A percentile compares a stretch with the other conserved stretches of the same genome.
These are phyloP conservation scores for Chrysosporium keratinophilum DNA, from an alignment of 2,329 filamentous ascomycete genomes.

Conservation along the genomic window DNA sequence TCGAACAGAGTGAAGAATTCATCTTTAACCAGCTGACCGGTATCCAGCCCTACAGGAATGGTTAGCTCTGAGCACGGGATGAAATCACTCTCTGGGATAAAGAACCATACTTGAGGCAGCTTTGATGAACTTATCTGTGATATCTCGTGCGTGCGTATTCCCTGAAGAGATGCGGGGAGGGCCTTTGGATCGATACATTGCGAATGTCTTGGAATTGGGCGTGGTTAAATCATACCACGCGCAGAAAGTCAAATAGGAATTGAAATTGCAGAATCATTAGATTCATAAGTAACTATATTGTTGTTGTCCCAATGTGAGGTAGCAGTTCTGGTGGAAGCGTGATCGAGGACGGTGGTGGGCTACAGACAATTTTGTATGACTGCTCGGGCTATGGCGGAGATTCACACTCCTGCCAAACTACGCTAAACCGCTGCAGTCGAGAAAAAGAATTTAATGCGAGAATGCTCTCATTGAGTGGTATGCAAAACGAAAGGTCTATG, in stretches of 20 bases:
- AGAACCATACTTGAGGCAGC: constrained; percentile 41
- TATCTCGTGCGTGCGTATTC: constrained; percentile 39
- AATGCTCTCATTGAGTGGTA: not conserved
- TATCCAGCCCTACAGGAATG: constrained; percentile 51
- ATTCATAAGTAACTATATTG: not conserved
- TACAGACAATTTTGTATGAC: not conserved
- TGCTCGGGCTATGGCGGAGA: constrained; percentile 1
- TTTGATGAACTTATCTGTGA: constrained; percentile 46
- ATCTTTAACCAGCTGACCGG: constrained; percentile 87
- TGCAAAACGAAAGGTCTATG: not conserved
- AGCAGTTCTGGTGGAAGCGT: no score
- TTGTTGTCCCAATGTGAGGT: not conserved
- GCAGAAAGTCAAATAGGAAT: not conserved
- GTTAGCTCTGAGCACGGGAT: not conserved
- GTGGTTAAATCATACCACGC: not conserved
- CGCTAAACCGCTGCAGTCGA: not conserved
- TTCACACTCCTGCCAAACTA: not conserved
- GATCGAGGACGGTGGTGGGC: not conserved
- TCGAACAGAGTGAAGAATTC: constrained; percentile 88
- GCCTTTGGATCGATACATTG: not conserved
- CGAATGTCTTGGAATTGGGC: not conserved
- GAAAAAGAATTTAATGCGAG: not conserved
- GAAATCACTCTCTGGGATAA: not conserved
- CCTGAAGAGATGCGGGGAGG: constrained; percentile 20
- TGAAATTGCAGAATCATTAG: not conserved